Percentiles rank a stretch among this genome's conserved stretches.
These are phyloP conservation scores for Parathielavia hyrcaniae DNA, from an alignment of 495 filamentous ascomycete genomes.

Conservation along the genomic window DNA sequence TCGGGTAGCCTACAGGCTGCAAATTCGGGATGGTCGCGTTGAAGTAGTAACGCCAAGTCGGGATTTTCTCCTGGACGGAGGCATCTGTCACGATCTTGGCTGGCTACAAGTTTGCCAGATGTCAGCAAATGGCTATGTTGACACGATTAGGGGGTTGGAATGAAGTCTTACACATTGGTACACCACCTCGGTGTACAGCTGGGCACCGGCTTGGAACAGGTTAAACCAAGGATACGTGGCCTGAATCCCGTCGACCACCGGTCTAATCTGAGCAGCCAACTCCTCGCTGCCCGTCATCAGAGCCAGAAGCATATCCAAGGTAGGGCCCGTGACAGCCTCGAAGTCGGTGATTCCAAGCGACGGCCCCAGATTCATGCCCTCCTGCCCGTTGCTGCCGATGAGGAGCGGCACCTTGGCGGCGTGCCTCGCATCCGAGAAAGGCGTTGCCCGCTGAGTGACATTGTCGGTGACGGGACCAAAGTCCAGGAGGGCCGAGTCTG, in stretches of 20 bases:
- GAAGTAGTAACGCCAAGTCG: neutral
- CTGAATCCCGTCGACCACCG: neutral
- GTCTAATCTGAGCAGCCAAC: neutral
- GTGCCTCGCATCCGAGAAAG: neutral
- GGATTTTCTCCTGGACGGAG: neutral
- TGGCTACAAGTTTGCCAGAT: neutral
- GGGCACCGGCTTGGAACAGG: constrained; percentile 1
- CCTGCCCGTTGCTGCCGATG: constrained; percentile 1
- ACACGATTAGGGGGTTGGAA: neutral
- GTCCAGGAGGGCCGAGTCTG: neutral
- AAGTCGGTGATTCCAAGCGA: neutral
- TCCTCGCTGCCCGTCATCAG: neutral
- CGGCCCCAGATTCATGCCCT: constrained; percentile 1
- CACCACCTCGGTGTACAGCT: constrained; percentile 1
- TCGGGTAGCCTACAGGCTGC: neutral
- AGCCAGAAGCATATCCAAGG: neutral
- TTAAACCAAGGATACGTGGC: neutral
- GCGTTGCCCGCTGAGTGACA: neutral
- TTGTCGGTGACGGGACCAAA: neutral
- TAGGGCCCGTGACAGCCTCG: neutral
- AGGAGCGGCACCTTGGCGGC: neutral
- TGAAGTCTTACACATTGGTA: neutral
- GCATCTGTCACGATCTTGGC: neutral
- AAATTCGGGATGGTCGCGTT: neutral
- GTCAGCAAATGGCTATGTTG: neutral